phyloP scores from a whole-genome alignment of 306 rosid species.

The Vigna reflexopilosa region DNA sequence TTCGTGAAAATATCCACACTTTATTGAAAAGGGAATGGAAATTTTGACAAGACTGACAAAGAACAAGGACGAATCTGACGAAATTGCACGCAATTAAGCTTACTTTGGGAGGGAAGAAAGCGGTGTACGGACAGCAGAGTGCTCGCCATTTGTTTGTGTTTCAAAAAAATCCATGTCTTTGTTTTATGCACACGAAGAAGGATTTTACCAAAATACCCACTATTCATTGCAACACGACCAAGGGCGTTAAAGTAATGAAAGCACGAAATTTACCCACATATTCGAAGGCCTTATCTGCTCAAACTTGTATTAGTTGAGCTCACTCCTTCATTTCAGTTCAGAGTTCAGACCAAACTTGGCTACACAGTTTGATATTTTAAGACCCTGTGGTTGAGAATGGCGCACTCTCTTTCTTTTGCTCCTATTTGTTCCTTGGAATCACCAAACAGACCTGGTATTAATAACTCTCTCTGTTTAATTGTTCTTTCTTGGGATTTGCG shows the following conservation, averaged over 20 bases:
- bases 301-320: constrained; percentile 30
- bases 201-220: constrained; percentile 54
- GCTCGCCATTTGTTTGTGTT: constrained; percentile 62
- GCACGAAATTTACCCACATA: constrained; percentile 28
- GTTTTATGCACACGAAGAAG: constrained; percentile 27
- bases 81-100: constrained; percentile 42
- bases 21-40: constrained; percentile 8
- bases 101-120: constrained; percentile 66
- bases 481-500: constrained; percentile 9
- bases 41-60: constrained; percentile 5
- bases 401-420: constrained; percentile 56
- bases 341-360: constrained; percentile 36
- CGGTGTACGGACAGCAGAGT: constrained; percentile 64
- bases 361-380: constrained; percentile 25
- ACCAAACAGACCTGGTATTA: constrained; percentile 74
- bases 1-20: constrained; percentile 9
- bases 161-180: constrained; percentile 17
- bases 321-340: constrained; percentile 23
- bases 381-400: constrained; percentile 55
- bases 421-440: constrained; percentile 68
- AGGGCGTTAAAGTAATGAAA: constrained; percentile 52
- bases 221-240: neutral
- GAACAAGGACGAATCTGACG: constrained; percentile 11
- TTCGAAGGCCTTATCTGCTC: constrained; percentile 50
- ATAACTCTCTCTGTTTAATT: constrained; percentile 2